These are phyloP conservation scores for Leersia perrieri DNA, from an alignment of 176 grass and related monocot genomes.

Conservation along the genomic window DNA sequence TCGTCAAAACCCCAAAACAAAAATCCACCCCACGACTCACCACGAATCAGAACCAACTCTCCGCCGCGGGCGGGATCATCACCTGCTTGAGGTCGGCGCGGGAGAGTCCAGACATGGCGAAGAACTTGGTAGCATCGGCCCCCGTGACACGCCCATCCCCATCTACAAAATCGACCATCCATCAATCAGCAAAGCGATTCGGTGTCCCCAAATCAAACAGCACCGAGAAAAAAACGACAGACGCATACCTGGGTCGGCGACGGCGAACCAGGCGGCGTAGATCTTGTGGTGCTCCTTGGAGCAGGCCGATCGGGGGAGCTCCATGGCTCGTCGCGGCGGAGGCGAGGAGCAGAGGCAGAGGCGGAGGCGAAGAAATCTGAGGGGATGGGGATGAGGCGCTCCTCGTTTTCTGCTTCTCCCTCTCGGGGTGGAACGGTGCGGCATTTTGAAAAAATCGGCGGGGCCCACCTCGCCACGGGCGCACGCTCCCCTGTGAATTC, in stretches of 20 bases:
- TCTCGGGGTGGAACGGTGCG: slow-evolving; percentile 4
- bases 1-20: neutral
- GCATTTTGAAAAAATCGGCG: slow-evolving; percentile 35
- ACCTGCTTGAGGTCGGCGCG: slow-evolving; percentile 92
- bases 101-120: slow-evolving; percentile 74
- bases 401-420: slow-evolving; percentile 11
- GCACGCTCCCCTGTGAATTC: slow-evolving; percentile 30
- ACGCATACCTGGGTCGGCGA: slow-evolving; percentile 63
- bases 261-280: slow-evolving; percentile 81
- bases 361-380: slow-evolving; percentile 8
- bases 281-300: slow-evolving; percentile 72
- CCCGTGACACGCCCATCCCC: slow-evolving; percentile 77
- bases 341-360: neutral
- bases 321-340: slow-evolving; percentile 38
- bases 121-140: slow-evolving; percentile 74
- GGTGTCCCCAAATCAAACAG: too few species aligned
- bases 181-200: neutral
- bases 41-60: neutral
- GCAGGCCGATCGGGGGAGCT: slow-evolving; percentile 53
- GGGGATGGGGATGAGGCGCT: neutral
- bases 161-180: slow-evolving; percentile 37
- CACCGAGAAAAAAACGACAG: too few species aligned
- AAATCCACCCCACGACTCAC: neutral
- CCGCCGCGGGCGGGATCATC: neutral
- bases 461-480: neutral